Evolutionary conservation across 1,139 yeast species (phyloP).

Genomic region (Oligophagozyma castellii): DNA sequence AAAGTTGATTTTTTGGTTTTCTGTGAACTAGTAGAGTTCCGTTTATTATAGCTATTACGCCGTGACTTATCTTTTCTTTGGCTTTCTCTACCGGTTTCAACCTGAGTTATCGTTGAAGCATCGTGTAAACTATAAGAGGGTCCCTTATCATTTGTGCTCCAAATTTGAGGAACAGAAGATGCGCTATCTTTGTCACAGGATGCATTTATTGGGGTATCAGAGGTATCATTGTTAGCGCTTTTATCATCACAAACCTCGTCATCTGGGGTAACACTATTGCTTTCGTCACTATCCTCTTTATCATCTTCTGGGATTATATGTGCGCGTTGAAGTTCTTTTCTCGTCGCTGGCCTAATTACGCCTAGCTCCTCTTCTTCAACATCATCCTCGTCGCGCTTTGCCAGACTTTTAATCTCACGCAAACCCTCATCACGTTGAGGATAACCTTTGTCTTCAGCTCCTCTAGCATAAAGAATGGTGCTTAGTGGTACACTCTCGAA

Average conservation of each 20-base stretch:
- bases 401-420: conserved; percentile 35
- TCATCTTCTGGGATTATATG: conserved; percentile 13
- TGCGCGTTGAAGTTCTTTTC: conserved; percentile 25
- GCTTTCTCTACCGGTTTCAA: conserved; percentile 2
- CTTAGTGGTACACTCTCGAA: conserved; percentile 63
- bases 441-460: conserved; percentile 29
- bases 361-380: conserved; percentile 6
- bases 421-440: conserved; percentile 51
- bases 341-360: conserved; percentile 22
- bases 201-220: background rate
- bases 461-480: conserved; percentile 48
- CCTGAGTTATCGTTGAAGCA: background rate
- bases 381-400: conserved; percentile 22
- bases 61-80: conserved; percentile 1
- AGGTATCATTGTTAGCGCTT: no score
- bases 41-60: no score
- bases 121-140: conserved; percentile 1
- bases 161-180: background rate
- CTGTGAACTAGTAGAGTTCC: conserved; percentile 1
- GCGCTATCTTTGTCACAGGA: background rate
- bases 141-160: background rate
- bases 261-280: background rate
- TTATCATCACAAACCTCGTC: background rate
- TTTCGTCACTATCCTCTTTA: conserved; percentile 5
- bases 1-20: conserved; percentile 12